phyloP scores from a whole-genome alignment of 1,284 basidiomycete species.

The Trichosporon sp. region DNA sequence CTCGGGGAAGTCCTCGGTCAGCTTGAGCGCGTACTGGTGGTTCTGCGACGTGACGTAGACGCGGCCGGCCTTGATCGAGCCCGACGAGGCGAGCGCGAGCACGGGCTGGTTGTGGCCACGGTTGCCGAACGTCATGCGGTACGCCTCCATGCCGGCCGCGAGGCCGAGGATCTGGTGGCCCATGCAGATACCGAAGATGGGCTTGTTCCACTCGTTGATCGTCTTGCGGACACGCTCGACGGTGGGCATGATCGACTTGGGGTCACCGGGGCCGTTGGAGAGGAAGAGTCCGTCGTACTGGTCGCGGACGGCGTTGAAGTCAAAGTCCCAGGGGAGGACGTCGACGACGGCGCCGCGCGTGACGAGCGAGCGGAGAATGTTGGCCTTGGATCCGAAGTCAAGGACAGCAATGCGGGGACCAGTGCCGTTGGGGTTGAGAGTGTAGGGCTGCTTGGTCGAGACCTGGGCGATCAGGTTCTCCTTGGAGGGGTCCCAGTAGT shows the following conservation, averaged over 20 bases:
- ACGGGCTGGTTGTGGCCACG: constrained; percentile 99
- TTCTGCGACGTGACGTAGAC: constrained; percentile 94
- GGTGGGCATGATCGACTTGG: constrained; percentile 80
- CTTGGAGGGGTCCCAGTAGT: constrained; percentile 85
- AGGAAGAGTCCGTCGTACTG: constrained; percentile 93
- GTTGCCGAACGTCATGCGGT: constrained; percentile 80
- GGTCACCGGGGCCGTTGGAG: constrained; percentile 94
- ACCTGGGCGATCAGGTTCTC: constrained; percentile 93
- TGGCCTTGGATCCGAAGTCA: constrained; percentile 96
- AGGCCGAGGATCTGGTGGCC: constrained; percentile 96
- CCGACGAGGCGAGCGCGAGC: constrained; percentile 79
- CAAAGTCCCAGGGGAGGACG: constrained; percentile 94
- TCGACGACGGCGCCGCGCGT: constrained; percentile 86
- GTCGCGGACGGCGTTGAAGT: constrained; percentile 86
- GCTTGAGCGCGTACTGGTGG: constrained; percentile 88
- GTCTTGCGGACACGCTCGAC: constrained; percentile 73
- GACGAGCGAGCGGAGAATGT: constrained; percentile 88
- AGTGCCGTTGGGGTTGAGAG: constrained; percentile 72
- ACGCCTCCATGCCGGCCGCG: constrained; percentile 92
- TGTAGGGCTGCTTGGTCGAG: constrained; percentile 79
- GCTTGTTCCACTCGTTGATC: constrained; percentile 80
- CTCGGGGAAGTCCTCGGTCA: constrained; percentile 85
- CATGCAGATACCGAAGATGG: constrained; percentile 99
- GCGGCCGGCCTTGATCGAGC: constrained; percentile 87
- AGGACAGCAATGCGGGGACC: constrained; percentile 89